phyloP scores from a whole-genome alignment of 495 filamentous ascomycete genomes.

The Aspergillus homomorphus region DNA sequence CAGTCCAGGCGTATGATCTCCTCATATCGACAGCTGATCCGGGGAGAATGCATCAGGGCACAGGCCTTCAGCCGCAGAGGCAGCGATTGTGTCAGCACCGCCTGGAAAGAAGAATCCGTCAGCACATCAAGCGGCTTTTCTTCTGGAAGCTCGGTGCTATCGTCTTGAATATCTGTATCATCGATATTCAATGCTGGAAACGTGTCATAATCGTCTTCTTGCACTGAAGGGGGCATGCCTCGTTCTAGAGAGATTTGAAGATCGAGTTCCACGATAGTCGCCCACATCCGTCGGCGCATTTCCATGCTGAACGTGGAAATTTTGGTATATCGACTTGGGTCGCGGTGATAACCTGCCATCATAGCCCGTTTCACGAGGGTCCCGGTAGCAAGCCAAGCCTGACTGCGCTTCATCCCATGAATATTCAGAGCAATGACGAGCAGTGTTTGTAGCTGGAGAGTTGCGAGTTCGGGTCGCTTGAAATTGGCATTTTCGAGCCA shows the following conservation, averaged over 20 bases:
- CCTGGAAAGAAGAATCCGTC: slow-evolving; percentile 42
- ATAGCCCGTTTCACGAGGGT: slow-evolving; percentile 55
- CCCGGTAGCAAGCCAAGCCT: slow-evolving; percentile 58
- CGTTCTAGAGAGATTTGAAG: slow-evolving; percentile 59
- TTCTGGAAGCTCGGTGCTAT: slow-evolving; percentile 30
- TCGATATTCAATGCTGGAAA: slow-evolving; percentile 52
- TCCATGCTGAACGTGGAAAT: slow-evolving; percentile 59
- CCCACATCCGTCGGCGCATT: slow-evolving; percentile 67
- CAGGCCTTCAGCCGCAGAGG: slow-evolving; percentile 38
- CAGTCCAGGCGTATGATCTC: slow-evolving; percentile 43
- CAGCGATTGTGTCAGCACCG: slow-evolving; percentile 31
- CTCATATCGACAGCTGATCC: slow-evolving; percentile 43
- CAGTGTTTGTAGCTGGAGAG: slow-evolving; percentile 58
- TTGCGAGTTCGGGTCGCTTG: slow-evolving; percentile 50
- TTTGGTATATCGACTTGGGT: slow-evolving; percentile 48
- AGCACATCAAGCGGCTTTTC: slow-evolving; percentile 29
- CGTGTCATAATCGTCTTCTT: slow-evolving; percentile 56
- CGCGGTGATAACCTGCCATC: slow-evolving; percentile 56
- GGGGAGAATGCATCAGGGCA: slow-evolving; percentile 41
- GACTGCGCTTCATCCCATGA: slow-evolving; percentile 52
- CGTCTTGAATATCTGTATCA: slow-evolving; percentile 41
- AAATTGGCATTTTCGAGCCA: slow-evolving; percentile 59
- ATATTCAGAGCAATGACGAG: slow-evolving; percentile 57
- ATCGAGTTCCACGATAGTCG: slow-evolving; percentile 60
- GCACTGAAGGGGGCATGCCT: slow-evolving; percentile 56